These are phyloP conservation scores for Fusarium sp. DNA, from an alignment of 2,329 filamentous ascomycete species.

Conservation along the genomic window DNA sequence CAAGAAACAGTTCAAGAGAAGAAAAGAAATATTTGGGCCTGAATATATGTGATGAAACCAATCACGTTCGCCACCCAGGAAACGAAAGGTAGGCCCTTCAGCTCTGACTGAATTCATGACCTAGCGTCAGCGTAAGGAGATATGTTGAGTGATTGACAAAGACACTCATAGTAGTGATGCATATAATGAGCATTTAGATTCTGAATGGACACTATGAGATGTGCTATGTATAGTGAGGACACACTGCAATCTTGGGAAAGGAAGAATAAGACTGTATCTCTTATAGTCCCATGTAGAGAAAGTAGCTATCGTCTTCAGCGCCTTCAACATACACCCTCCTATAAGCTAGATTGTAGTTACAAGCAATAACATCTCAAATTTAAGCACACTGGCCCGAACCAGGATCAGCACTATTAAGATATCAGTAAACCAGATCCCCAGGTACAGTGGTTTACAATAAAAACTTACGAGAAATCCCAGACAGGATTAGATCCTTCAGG, in stretches of 20 bases:
- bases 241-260: neutral
- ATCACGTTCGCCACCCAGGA: neutral
- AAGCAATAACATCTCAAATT: accelerated
- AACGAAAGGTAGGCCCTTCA: neutral
- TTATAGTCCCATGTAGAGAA: neutral
- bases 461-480: neutral
- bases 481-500: neutral
- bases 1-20: too few relatives aligned
- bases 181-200: neutral
- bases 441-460: neutral
- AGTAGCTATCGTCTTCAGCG: neutral
- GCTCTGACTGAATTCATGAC: neutral
- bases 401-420: neutral
- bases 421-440: neutral
- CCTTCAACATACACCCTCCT: neutral
- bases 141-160: neutral
- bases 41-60: neutral
- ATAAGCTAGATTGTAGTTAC: accelerated
- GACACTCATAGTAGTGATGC: too few relatives aligned
- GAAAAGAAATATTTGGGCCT: too few relatives aligned
- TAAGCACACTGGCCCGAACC: neutral
- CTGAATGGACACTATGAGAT: neutral
- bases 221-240: neutral
- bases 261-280: neutral
- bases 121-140: neutral